Base-by-base conservation (phyloP, 768 basidiomycete genomes). In the Trametes coccinea region DNA sequence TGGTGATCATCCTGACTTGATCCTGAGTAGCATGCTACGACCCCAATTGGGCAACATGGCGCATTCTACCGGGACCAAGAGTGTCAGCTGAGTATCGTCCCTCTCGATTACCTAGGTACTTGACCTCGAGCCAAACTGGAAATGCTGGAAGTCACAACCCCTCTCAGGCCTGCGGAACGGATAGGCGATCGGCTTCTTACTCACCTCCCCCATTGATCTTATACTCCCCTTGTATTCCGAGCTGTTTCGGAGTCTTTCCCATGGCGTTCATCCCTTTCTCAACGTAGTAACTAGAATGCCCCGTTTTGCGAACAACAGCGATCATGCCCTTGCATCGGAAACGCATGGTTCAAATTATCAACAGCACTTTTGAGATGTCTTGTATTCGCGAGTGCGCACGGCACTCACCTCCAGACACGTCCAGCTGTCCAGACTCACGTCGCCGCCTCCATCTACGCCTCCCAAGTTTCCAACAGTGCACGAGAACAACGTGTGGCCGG, bases 391-490 rank as follows among this genome's bases (percentile, higher is more conserved):
- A 46, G 41, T 27, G 10, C 4, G 4, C 27, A n/a, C 29, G 4
- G 22, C 29, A 67, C 69, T 16, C 44, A 72, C 85, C 74, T 93
- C 89, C 46, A 93, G 69, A 68, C 83, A 84, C 33, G 82, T 73
- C 92, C 92, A 93, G 65, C 88, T 89, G 69, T 93, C 90, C 68
- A 92, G 71, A 66, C 87, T 89, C 63, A 92, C 87, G 73, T 92
- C 91, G 13, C 87, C 86, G 41, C 86, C 78, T 16, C 88, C 88
- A 46, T 81, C 82, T 11, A 73, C 71, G 66, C 84, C 83, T 1
- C 90, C 90, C 44, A 91, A 73, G 73, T 93, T 92, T 9, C 92
- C 91, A 39, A 92, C 90, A 0, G 92, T 91, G 67, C 92, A 93
- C 1, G 90, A 79, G 70, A 93, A 93, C 40, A 93, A 75, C 0